These are phyloP conservation scores for Arthrobotrys pseudoclavata DNA, from an alignment of 2,329 filamentous ascomycete genomes.

Conservation along the genomic window DNA sequence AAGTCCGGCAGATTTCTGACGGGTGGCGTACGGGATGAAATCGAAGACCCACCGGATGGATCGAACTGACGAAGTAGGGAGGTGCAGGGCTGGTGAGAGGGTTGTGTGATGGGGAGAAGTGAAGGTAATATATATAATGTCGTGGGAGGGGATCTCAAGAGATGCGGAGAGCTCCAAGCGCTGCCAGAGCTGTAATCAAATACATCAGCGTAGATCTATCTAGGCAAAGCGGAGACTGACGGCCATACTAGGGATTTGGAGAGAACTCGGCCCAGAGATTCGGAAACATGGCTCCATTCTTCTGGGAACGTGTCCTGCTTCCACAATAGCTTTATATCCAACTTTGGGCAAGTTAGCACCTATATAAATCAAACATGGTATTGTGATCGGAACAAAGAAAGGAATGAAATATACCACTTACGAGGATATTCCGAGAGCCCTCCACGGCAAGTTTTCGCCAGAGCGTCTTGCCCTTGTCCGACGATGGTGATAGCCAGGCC, in stretches of 20 bases:
- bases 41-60: conserved; percentile 35
- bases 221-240: background rate
- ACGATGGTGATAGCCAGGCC: conserved; percentile 16
- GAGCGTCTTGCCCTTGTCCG: background rate
- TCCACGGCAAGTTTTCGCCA: conserved; percentile 47
- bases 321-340: conserved; percentile 46
- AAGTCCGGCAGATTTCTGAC: conserved; percentile 13
- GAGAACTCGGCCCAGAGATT: conserved; percentile 38
- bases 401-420: conserved; percentile 1
- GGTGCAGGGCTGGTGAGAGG: conserved; percentile 32
- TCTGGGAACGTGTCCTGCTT: conserved; percentile 33
- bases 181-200: conserved; percentile 39
- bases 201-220: conserved; percentile 29
- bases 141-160: conserved; percentile 52
- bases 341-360: conserved; percentile 15
- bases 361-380: background rate
- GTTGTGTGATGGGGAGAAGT: conserved; percentile 31
- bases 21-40: conserved; percentile 31
- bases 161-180: conserved; percentile 34
- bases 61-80: conserved; percentile 34
- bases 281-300: conserved; percentile 40
- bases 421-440: conserved; percentile 36
- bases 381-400: background rate
- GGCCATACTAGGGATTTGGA: conserved; percentile 26
- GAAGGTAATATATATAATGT: conserved; percentile 36